phyloP scores from a whole-genome alignment of 2,329 filamentous ascomycete species.

The Amylocarpus encephaloides region DNA sequence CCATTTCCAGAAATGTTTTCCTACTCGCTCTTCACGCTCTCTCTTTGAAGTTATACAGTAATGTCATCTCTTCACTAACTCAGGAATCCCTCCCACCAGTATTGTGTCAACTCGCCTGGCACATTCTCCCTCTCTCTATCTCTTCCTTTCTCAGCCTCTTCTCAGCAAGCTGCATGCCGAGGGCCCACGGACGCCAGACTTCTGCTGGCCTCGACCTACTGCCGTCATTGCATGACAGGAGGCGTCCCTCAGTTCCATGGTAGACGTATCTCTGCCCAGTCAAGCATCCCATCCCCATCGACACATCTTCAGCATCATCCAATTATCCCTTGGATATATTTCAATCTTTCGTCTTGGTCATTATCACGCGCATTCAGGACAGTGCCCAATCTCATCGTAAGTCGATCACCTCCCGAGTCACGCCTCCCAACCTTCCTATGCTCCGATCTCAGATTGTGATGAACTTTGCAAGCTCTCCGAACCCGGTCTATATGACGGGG shows the following conservation, averaged over 20 bases:
- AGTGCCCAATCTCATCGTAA: not conserved
- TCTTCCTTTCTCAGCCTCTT: not conserved
- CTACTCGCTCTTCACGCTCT: not conserved
- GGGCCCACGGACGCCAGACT: not conserved
- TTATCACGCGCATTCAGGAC: not conserved
- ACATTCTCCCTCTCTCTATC: not conserved
- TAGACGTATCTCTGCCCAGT: not conserved
- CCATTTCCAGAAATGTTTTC: not conserved
- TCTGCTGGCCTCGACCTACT: not conserved
- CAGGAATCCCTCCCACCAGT: not conserved
- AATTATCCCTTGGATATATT: not conserved
- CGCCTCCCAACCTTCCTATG: not conserved
- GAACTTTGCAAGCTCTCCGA: slow-evolving; percentile 1
- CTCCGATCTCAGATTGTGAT: slow-evolving; percentile 1
- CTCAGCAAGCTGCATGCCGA: not conserved
- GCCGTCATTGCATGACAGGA: slow-evolving; percentile 2
- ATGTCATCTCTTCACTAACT: not conserved
- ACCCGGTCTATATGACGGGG: slow-evolving; percentile 9
- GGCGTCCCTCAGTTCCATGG: not conserved
- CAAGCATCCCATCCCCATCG: not conserved
- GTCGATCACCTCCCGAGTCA: not conserved
- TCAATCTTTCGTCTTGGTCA: not conserved
- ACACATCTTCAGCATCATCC: not conserved
- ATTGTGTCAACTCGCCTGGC: not conserved
- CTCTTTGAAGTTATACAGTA: not conserved